Percentiles rank a stretch among this genome's conserved stretches.
These are phyloP conservation scores for Fusarium sp. DNA, from an alignment of 2,329 filamentous ascomycete species.

Conservation along the genomic window DNA sequence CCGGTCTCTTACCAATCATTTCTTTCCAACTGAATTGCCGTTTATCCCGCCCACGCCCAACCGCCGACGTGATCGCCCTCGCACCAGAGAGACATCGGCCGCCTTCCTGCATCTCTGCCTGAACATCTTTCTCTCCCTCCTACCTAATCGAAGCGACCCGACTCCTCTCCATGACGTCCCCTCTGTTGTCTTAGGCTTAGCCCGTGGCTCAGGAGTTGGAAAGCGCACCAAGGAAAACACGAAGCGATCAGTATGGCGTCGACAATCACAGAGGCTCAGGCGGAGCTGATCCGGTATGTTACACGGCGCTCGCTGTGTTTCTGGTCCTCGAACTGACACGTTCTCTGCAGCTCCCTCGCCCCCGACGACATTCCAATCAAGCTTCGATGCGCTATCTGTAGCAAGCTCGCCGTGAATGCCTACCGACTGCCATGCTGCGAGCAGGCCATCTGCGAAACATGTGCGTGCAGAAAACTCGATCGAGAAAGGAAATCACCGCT, in stretches of 20 bases:
- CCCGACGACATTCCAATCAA: constrained; percentile 95
- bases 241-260: constrained; percentile 48
- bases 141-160: constrained; percentile 3
- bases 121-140: constrained; percentile 17
- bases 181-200: constrained; percentile 36
- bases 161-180: constrained; percentile 42
- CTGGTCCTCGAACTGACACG: constrained; percentile 18
- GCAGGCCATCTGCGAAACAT: constrained; percentile 90
- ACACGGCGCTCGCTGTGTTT: constrained; percentile 3
- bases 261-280: constrained; percentile 62
- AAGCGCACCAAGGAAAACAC: constrained; percentile 17
- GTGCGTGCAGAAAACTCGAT: constrained; percentile 58
- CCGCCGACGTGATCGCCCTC: constrained; percentile 19
- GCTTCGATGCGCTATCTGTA: constrained; percentile 93
- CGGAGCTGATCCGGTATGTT: constrained; percentile 68
- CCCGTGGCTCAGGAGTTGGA: constrained; percentile 33
- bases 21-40: constrained; percentile 11
- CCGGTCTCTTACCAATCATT: constrained; percentile 25
- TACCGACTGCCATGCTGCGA: constrained; percentile 95
- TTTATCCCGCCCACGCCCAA: constrained; percentile 17
- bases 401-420: constrained; percentile 89
- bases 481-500: constrained; percentile 1
- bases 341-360: constrained; percentile 74
- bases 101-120: constrained; percentile 26
- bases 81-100: constrained; percentile 18